Evolutionary conservation across 495 filamentous ascomycete species (phyloP), one percentile per base, ranked within the genome.

Genomic region (Copromyces sp.): DNA sequence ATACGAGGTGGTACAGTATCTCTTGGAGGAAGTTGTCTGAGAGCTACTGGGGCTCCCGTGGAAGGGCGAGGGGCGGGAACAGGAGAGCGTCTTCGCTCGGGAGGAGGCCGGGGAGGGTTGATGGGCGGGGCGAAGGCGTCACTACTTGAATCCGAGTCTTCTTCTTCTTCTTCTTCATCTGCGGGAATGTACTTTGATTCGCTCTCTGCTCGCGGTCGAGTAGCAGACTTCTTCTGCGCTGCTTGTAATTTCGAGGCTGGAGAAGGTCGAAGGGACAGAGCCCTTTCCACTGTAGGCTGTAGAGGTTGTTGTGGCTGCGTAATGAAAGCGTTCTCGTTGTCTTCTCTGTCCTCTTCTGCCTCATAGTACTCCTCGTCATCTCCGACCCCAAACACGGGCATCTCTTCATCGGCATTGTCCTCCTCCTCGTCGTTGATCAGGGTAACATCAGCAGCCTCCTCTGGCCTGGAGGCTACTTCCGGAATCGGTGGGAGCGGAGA

Each of bases 281-380:
- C 20, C 47, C 24, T 14, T 59, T 59, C 20, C 20, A 32, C 47
- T 17, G 29, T 35, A 0, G 53, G 1, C 29, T 65, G 53, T 7
- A 5, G 12, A 12, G 29, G 73, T 38, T 81, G 73, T 47, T 83
- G 81, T 41, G 76, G 80, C 24, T 78, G 81, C 3, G 80, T 80
- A 0, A 74, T 81, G n/a, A 75, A 37, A 14, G 2, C 2, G 2
- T n/a, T 45, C 16, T 39, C 61, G 0, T 61, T 29, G 35, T 72
- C 45, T 24, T 29, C 17, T 2, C 44, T 71, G 3, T 72, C 44
- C 0, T 32, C 29, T 11, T 44, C 17, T 5, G 47, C n/a, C 1
- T 6, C 45, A 17, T 61, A 16, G 12, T 61, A 5, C 2, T 16
- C 53, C 12, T 20, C 53, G 3, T 35, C 53, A 61, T 35, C 53